Evolutionary conservation across 2,329 filamentous ascomycete genomes (phyloP), one percentile per base, ranked within the genome.

Genomic region (Colletotrichum lentis): DNA sequence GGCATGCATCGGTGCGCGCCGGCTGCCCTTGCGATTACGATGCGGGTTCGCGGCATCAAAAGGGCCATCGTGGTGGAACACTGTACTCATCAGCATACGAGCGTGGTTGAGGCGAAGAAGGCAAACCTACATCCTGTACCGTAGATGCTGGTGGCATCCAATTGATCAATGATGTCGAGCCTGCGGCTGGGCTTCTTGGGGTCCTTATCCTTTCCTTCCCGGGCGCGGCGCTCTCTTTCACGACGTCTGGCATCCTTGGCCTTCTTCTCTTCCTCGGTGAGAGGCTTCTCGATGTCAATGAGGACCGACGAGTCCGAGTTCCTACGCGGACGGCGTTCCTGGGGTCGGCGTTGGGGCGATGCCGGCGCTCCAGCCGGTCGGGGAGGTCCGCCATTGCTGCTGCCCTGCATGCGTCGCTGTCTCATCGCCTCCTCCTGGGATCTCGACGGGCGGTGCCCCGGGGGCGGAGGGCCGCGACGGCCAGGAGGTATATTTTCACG

Each of bases 1-100:
- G 2, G 96, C 96, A 77, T 97, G 90, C 93, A 99, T 97, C 0
- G 96, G 96, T 7, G 96, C 94, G 62, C 91, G 89, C 69, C 90
- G 88, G 74, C 91, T 90, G 73, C 90, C 92, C 76, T 92, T 91
- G 66, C 92, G 90, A 79, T 98, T 99, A 71, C 96, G 92, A 77
- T 97, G 92, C 5, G 96, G 94, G 78, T 97, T 97, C 77, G 96
- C 92, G 22, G 96, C 96, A 79, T 99, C 96, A 74, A 97, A 99
- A 5, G 96, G 96, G 0, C 96, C 96, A 75, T 98, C 96, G 76
- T 99, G 96, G 75, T 99, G 96, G 80, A 98, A 97, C 73, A 97
- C 94, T 97, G 74, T 3, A 37, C 12, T 24, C 46, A 46, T 69
- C 46, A 69, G 67, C 59, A 52, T 22, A 8, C 22, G 20, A 27